Base-by-base conservation (phyloP, 768 basidiomycete genomes). In the Leccinum disarticulatum region DNA sequence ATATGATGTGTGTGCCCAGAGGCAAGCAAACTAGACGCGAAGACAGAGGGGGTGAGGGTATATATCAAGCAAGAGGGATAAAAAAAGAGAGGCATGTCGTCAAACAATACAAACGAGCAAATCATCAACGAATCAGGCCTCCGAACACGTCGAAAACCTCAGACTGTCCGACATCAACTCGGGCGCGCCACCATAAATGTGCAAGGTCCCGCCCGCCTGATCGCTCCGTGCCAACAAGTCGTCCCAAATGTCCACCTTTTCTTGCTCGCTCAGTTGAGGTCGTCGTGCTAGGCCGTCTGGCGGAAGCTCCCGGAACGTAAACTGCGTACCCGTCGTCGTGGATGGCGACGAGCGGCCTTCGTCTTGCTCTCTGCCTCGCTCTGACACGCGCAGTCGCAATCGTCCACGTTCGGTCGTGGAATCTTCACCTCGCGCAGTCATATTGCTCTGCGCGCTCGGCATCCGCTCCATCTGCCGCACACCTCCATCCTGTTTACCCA, bases 211-310 rank as follows among this genome's bases (percentile, higher is more conserved):
- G 1, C 90, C 90, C 1, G 90, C 90, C 54, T 73, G 72, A 46
- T 80, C 87, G 65, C 89, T 90, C 64, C 81, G 78, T 68, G 83
- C 80, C 60, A 91, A 72, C 56, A 91, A 66, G 60, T 86, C 85
- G 57, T 88, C 81, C 89, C 88, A 91, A 65, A 82, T 83, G 13
- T 80, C 83, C 7, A 81, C 80, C 76, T 92, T 92, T 74, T 92
- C 88, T 65, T 82, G 74, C 68, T 90, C 87, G 27, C 83, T 83
- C 69, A 86, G 71, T 47, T 72, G 77, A 25, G 72, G 70, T 55
- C 73, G 70, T 54, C 73, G 72, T 30, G 68, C 69, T 30, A 61
- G 65, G n/a, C 73, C 65, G 25, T 11, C 19, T 46, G 11, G 43
- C 11, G 43, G n/a, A 46, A 85, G 66, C 64, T 83, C 79, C 13